Conservation (phyloP, 768 basidiomycete species). For the Holtermannia corniformis region DNA sequence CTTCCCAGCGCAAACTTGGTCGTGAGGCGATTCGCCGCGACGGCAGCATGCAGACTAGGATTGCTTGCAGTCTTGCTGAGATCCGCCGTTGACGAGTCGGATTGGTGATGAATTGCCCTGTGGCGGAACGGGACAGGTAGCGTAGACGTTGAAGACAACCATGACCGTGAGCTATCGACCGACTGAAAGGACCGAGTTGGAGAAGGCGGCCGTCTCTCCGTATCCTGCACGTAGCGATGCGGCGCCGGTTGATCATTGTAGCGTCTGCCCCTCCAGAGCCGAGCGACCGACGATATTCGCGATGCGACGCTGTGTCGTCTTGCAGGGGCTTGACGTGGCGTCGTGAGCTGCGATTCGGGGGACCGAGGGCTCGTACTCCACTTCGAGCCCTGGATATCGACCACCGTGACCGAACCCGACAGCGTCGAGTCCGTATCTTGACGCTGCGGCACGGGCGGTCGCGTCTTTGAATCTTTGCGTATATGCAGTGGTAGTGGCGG, state of each 20-base stretch:
- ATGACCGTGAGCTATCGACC: not conserved
- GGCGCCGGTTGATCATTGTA: slow-evolving; percentile 1
- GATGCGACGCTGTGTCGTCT: not conserved
- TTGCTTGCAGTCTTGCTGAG: not conserved
- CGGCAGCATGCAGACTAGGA: not conserved
- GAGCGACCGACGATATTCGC: not conserved
- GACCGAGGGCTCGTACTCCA: too few relatives aligned
- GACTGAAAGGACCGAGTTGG: slow-evolving; percentile 2
- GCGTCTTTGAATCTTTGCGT: not conserved
- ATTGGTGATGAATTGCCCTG: not conserved
- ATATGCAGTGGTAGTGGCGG: slow-evolving; percentile 14
- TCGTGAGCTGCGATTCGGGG: too few relatives aligned
- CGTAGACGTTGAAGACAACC: slow-evolving; percentile 2
- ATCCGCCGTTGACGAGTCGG: not conserved
- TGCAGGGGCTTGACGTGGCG: not conserved
- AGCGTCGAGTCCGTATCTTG: not conserved
- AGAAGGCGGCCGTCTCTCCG: too few relatives aligned
- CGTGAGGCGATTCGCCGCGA: slow-evolving; percentile 12
- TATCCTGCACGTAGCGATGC: slow-evolving; percentile 2
- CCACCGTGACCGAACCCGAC: not conserved
- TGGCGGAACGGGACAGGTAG: slow-evolving; percentile 5
- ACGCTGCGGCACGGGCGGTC: not conserved
- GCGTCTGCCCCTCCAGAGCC: too few relatives aligned
- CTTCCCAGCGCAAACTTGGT: slow-evolving; percentile 11
- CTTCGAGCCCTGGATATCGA: not conserved